These are phyloP conservation scores for Penicillium sp. DNA, from an alignment of 2,329 filamentous ascomycete species.

Conservation along the genomic window DNA sequence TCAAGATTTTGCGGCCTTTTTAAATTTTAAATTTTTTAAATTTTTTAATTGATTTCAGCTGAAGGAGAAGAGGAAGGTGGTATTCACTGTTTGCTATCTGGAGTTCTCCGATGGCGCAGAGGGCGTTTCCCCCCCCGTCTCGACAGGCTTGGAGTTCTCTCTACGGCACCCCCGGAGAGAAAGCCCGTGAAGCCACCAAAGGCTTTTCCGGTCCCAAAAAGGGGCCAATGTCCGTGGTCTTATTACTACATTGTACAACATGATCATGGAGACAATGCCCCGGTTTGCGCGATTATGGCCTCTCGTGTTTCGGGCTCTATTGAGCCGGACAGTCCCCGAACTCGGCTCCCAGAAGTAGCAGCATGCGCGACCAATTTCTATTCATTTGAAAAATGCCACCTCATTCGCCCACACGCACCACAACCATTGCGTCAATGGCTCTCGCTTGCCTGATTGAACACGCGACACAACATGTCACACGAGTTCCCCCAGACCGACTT, in stretches of 20 bases:
- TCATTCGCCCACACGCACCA: conserved; percentile 32
- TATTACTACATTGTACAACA: not conserved
- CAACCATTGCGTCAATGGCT: conserved; percentile 32
- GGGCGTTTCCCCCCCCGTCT: not conserved
- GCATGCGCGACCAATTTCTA: not conserved
- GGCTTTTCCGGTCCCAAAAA: not conserved
- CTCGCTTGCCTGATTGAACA: conserved; percentile 33
- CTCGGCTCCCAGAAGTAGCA: conserved; percentile 1
- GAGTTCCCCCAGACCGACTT: conserved; percentile 33
- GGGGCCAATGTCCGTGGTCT: not conserved
- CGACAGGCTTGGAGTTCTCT: not conserved
- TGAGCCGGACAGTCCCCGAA: not conserved
- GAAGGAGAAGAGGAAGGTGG: conserved; percentile 11
- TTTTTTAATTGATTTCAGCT: not conserved
- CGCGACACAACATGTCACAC: conserved; percentile 31
- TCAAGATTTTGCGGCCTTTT: conserved; percentile 3
- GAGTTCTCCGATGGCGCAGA: not conserved
- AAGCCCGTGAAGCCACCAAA: conserved; percentile 1
- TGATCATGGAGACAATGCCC: not conserved
- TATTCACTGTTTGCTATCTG: not conserved
- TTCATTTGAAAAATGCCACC: not conserved
- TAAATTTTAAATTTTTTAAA: not conserved
- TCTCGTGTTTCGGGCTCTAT: not conserved
- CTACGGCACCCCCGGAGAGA: not conserved
- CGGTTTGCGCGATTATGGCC: not conserved